phyloP scores from a whole-genome alignment of 805 yeast species.

The Grigorovia yakushimaensis region DNA sequence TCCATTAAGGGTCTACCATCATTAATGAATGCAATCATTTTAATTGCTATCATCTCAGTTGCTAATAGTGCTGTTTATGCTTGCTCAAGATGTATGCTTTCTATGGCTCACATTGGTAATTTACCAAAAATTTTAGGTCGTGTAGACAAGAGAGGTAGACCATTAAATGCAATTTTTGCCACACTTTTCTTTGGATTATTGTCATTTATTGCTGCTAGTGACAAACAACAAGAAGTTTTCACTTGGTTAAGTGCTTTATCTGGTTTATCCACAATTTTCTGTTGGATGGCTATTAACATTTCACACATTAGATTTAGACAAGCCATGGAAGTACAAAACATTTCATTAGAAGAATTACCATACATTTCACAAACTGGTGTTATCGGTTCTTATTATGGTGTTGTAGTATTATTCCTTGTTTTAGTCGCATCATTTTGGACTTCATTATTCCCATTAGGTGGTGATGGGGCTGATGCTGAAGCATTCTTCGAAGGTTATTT shows the following conservation, averaged over 20 bases:
- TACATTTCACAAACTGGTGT: slow-evolving; percentile 56
- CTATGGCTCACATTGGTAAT: slow-evolving; percentile 56
- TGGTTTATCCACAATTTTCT: slow-evolving; percentile 42
- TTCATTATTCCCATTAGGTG: slow-evolving; percentile 60
- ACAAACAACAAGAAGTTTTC: slow-evolving; percentile 40
- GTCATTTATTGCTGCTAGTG: slow-evolving; percentile 44
- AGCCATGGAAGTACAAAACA: slow-evolving; percentile 47
- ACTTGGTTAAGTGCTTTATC: slow-evolving; percentile 47
- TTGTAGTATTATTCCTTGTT: slow-evolving; percentile 43
- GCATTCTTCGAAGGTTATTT: slow-evolving; percentile 58
- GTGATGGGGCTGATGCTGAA: slow-evolving; percentile 39
- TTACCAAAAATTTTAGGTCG: slow-evolving; percentile 55
- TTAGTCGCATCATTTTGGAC: slow-evolving; percentile 70
- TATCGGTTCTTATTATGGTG: slow-evolving; percentile 52
- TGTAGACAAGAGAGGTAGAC: slow-evolving; percentile 72
- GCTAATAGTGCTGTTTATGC: slow-evolving; percentile 67
- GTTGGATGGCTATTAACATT: slow-evolving; percentile 45
- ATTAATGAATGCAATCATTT: slow-evolving; percentile 59
- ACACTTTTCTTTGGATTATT: slow-evolving; percentile 48
- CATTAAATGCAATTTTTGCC: slow-evolving; percentile 52
- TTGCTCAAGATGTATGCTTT: slow-evolving; percentile 57
- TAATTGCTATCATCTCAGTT: slow-evolving; percentile 60
- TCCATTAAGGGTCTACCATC: slow-evolving; percentile 60
- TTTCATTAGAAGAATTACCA: slow-evolving; percentile 50
- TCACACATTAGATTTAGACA: slow-evolving; percentile 45